Percentiles rank a stretch among this genome's conserved stretches.
These are phyloP conservation scores for Hydrangea macrophylla DNA, from an alignment of 148 eudicot genomes.

Conservation along the genomic window DNA sequence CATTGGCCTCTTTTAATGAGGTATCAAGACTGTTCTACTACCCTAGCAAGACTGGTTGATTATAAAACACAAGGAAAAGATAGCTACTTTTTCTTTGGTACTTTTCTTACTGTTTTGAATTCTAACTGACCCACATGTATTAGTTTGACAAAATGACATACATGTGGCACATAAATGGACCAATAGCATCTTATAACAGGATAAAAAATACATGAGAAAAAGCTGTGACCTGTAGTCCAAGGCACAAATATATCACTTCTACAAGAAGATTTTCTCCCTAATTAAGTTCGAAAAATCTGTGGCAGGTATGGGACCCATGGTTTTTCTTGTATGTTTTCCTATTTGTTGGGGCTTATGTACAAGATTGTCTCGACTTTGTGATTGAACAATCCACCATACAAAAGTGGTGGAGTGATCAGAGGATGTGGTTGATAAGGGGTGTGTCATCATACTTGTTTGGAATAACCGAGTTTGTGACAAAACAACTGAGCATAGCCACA, in stretches of 20 bases:
- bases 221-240: neutral
- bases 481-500: neutral
- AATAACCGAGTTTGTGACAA: neutral
- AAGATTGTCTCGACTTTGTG: neutral
- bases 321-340: neutral
- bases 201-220: too few species aligned
- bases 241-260: neutral
- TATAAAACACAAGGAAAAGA: too few species aligned
- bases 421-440: neutral
- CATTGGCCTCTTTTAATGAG: too few species aligned
- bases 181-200: too few species aligned
- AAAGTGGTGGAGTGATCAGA: neutral
- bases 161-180: too few species aligned
- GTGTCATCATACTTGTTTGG: neutral
- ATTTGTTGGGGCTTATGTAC: neutral
- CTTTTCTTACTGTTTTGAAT: too few species aligned
- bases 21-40: too few species aligned
- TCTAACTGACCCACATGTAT: too few species aligned
- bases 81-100: too few species aligned
- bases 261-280: neutral
- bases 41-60: too few species aligned
- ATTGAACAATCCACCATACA: neutral
- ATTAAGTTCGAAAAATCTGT: too few species aligned
- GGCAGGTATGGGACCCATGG: constrained; percentile 1
- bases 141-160: too few species aligned